phyloP scores from a whole-genome alignment of 2,329 filamentous ascomycete species.

The Fusarium sterilihyphosum region DNA sequence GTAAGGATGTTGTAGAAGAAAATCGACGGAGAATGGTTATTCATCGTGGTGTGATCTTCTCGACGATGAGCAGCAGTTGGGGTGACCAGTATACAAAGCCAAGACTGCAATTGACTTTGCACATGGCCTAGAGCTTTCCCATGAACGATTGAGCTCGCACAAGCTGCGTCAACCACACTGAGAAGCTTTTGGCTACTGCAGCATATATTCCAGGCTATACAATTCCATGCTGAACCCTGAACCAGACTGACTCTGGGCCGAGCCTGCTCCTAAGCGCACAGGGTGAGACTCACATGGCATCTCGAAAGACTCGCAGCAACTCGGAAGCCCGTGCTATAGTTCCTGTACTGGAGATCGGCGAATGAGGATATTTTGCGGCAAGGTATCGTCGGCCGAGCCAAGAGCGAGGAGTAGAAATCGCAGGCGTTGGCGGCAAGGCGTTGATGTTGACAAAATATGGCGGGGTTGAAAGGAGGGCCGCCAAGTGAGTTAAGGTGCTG shows the following conservation, averaged over 20 bases:
- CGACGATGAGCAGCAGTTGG: not conserved
- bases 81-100: conserved; percentile 17
- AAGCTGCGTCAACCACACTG: conserved; percentile 5
- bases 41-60: conserved; percentile 2
- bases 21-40: conserved; percentile 2
- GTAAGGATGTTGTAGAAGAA: conserved; percentile 3
- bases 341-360: conserved; percentile 31
- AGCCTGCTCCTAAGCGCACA: conserved; percentile 11
- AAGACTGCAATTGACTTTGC: conserved; percentile 38
- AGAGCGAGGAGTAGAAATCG: conserved; percentile 24
- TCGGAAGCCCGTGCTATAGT: conserved; percentile 34
- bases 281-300: conserved; percentile 52
- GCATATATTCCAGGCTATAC: conserved; percentile 18
- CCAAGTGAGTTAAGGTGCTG: conserved; percentile 9
- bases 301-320: conserved; percentile 44
- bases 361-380: conserved; percentile 13
- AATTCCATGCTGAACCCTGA: conserved; percentile 1
- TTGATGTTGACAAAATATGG: conserved; percentile 33
- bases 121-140: conserved; percentile 3
- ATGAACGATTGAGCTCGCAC: not conserved
- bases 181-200: conserved; percentile 11
- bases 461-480: conserved; percentile 41
- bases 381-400: conserved; percentile 33
- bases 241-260: conserved; percentile 8
- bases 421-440: conserved; percentile 31